A percentile compares a stretch with the other conserved stretches of the same genome.
Evolutionary conservation across 2,329 filamentous ascomycete species (phyloP).

Genomic region (Penicillium sclerotiorum): DNA sequence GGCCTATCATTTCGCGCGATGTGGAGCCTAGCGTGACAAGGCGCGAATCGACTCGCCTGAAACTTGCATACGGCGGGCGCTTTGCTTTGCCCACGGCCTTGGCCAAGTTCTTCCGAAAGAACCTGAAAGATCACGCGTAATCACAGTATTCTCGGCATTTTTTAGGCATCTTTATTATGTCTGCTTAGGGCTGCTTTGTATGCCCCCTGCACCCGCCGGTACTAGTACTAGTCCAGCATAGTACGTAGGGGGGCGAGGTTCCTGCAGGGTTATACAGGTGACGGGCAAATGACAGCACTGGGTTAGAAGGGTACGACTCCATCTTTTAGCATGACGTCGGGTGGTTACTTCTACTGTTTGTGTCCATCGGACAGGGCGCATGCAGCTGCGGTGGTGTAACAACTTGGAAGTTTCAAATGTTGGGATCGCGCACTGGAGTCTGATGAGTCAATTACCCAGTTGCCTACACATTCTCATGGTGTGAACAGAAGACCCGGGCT

Average conservation of each 20-base stretch:
- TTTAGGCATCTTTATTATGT: neutral
- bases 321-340: slow-evolving; percentile 3
- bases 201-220: too few relatives aligned
- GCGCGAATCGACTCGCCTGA: neutral
- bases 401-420: neutral
- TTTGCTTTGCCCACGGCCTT: neutral
- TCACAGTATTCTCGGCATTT: too few relatives aligned
- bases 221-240: too few relatives aligned
- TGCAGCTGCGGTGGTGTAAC: neutral
- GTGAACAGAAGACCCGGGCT: too few relatives aligned
- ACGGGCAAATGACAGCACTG: neutral
- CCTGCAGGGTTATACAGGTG: neutral
- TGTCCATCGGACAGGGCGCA: neutral
- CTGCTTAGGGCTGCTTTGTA: too few relatives aligned
- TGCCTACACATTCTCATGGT: too few relatives aligned
- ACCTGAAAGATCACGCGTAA: too few relatives aligned
- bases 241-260: too few relatives aligned
- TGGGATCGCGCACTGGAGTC: too few relatives aligned
- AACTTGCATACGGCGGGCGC: neutral
- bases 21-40: neutral
- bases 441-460: too few relatives aligned
- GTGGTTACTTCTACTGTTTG: slow-evolving; percentile 1
- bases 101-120: neutral
- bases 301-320: neutral
- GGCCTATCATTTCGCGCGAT: neutral